Base-by-base conservation (phyloP, 2,329 filamentous ascomycete species). In the Canariomyces notabilis region DNA sequence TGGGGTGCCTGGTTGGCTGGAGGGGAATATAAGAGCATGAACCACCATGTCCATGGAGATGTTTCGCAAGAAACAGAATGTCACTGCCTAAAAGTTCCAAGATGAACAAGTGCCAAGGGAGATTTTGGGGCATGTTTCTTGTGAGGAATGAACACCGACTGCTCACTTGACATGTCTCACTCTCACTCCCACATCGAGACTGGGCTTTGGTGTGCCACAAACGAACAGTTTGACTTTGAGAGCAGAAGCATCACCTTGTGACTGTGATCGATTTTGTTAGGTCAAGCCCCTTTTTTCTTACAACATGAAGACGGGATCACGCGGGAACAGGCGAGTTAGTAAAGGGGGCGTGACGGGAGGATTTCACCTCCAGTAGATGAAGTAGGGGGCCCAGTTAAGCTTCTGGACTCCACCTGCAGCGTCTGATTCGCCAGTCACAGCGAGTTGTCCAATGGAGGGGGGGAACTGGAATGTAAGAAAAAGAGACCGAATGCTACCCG, bases 401-500 rank as follows among this genome's bases (percentile, higher is more conserved):
- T 38, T 34, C 41, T 50, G 42, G 21, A 37, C 23, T 16, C 22
- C 14, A 15, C 26, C 23, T 12, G 37, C 14, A 18, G 19, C 6
- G 35, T 46, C 14, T 56, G 50, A 55, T 57, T 57, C 52, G 54
- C 39, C 45, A 46, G 42, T n/a, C 39, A 40, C 43, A 48, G 37
- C 32, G 37, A 49, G 29, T 35, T 37, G 23, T 21, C 32, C 29
- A 33, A 31, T 38, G 34, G 37, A 38, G 42, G 29, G 42, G 29
- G 38, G 14, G 37, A 42, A n/a, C n/a, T 44, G 43, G 40, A 40
- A 49, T 22, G 35, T 31, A 42, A 32, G 18, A 23, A 44, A 56
- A 57, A 54, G 54, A 41, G 47, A 52, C 52, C 56, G 54, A 52
- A 54, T 57, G 48, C 40, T 44, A 56, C 55, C 52, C 46, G 39